Percentiles rank a stretch among this genome's conserved stretches.
Evolutionary conservation across 139 green algal species (phyloP).

Genomic region (Nannochloris sp.): DNA sequence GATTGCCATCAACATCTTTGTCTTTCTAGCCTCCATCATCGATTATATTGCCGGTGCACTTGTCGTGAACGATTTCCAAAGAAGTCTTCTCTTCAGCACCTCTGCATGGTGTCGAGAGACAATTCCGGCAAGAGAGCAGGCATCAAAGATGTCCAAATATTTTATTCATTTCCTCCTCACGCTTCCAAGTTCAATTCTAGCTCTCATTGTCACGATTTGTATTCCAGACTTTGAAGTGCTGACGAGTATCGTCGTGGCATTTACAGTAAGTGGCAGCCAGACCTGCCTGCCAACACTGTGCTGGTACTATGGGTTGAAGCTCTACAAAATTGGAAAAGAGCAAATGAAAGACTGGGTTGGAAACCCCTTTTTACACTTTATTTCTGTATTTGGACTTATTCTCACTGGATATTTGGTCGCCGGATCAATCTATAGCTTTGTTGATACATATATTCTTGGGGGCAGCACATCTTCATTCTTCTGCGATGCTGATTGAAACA

Average conservation of each 20-base stretch:
- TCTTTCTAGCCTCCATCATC: neutral
- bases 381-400: neutral
- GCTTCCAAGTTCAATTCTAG: neutral
- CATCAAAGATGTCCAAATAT: neutral
- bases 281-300: neutral
- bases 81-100: neutral
- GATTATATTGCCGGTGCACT: neutral
- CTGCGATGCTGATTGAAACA: neutral
- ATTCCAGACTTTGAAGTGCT: conserved; percentile 4
- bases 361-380: neutral
- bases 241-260: neutral
- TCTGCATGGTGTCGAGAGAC: neutral
- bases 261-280: neutral
- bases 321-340: neutral
- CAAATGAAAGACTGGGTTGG: neutral
- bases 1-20: neutral
- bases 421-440: neutral
- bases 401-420: neutral
- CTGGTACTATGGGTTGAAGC: neutral
- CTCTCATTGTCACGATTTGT: neutral
- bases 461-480: neutral
- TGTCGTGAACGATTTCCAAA: neutral
- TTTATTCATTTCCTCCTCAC: neutral
- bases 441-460: neutral
- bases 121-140: neutral